phyloP scores from a whole-genome alignment of 73 alveolate species.

The Blepharisma stoltei region DNA sequence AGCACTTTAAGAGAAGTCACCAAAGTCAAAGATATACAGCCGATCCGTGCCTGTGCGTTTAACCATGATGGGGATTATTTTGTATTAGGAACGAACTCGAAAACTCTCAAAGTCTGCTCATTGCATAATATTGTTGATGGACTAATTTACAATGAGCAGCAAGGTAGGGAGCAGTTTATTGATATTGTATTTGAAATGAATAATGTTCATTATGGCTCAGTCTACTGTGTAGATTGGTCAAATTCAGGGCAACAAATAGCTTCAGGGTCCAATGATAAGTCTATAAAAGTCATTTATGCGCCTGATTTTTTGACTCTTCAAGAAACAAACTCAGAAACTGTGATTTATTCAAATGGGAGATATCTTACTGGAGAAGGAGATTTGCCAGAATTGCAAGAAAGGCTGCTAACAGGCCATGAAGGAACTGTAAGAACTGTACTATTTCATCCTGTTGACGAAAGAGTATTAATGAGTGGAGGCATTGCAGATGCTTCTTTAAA shows the following conservation, averaged over 20 bases:
- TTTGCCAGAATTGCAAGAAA: conserved; percentile 65
- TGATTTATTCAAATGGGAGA: conserved; percentile 36
- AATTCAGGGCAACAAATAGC: conserved; percentile 86
- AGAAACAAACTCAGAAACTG: conserved; percentile 45
- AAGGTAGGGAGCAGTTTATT: conserved; percentile 26
- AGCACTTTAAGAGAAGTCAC: conserved; percentile 7
- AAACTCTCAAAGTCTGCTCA: conserved; percentile 83
- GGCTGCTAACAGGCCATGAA: conserved; percentile 86
- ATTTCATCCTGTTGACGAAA: conserved; percentile 88
- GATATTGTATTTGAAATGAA: conserved; percentile 74
- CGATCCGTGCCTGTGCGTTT: conserved; percentile 92
- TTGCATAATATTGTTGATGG: conserved; percentile 66
- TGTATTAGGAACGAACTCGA: conserved; percentile 94
- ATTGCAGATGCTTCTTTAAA: conserved; percentile 75
- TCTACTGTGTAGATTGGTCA: conserved; percentile 95
- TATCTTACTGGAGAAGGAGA: conserved; percentile 39
- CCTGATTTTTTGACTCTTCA: conserved; percentile 71
- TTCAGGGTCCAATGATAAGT: conserved; percentile 92
- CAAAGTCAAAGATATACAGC: conserved; percentile 77
- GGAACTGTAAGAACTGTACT: conserved; percentile 94
- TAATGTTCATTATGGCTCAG: conserved; percentile 92
- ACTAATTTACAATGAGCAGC: conserved; percentile 57
- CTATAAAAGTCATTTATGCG: conserved; percentile 63
- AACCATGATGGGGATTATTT: conserved; percentile 89
- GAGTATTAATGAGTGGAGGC: conserved; percentile 81